Base-by-base conservation (phyloP, 805 yeast genomes). In the Scheffersomyces spartinae region DNA sequence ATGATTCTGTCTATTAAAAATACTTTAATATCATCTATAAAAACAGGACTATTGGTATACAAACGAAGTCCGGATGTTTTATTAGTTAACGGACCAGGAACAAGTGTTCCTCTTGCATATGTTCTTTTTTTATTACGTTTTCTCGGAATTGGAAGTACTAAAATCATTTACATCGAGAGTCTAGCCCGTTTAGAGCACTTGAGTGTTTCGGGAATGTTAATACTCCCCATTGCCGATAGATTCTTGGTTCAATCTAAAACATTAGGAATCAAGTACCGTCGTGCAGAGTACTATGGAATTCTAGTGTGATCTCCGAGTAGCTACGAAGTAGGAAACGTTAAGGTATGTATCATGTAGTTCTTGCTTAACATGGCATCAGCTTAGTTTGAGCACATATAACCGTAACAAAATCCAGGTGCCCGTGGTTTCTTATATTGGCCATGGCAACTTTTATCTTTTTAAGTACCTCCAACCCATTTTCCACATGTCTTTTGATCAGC, bases 241-340 rank as follows among this genome's bases (percentile, higher is more conserved):
- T 80, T 91, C 32, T 42, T 91, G 1, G 97, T 91, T 6, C 98
- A 91, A 47, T 91, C 98, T 98, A 70, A 69, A 15, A 59, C 61
- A 15, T 55, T 91, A 28, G 60, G 64, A 6, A 33, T 42, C 12
- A 42, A 47, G 27, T 74, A 73, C 40, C 58, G 60, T 11, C 50
- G 82, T 29, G 70, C 83, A 1, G 94, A 82, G 40, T 84, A 71
- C 45, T 62, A 71, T 40, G 96, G 96, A 0, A 64, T 84, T 6
- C 55, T 88, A 24, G 84, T 83, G 1, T 83, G 47, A 49, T 10
- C 10, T 19, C 12, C 16, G 19, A 12, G 11, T 18, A 17, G 9
- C 9, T 17, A 9, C 18, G 7, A 7, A 9, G 16, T n/a, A n/a
- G n/a, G n/a, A n/a, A n/a, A n/a, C n/a, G n/a, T n/a, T n/a, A n/a